Base-by-base conservation (phyloP, 495 filamentous ascomycete genomes). In the Apodospora peruviana region DNA sequence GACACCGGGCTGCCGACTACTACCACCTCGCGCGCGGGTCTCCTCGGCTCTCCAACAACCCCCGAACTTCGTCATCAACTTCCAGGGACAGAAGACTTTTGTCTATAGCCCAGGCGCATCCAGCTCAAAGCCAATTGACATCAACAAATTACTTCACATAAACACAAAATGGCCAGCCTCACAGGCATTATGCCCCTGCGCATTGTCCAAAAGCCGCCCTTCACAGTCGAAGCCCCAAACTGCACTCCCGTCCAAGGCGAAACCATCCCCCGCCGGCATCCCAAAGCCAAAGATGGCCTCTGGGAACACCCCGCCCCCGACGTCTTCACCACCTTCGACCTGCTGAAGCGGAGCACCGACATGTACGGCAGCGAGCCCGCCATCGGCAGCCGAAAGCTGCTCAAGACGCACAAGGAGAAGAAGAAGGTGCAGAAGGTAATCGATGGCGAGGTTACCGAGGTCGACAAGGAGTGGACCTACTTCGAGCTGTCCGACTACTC, bases 401-500 rank as follows among this genome's bases (percentile, higher is more conserved):
- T 86, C 57, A 61, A 74, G 55, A 77, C 66, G 5, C 82, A 85
- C 56, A 68, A 69, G 51, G 81, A 85, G 66, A 76, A 61, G 9
- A 86, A 83, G 66, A 82, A 82, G 65, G 66, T 84, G n/a, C 76
- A 79, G 65, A 85, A 85, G 68, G 62, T 79, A n/a, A 66, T 85
- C 35, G 79, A 85, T 54, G 83, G 83, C 48, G 65, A 81, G 63
- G 70, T 77, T 60, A 62, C 64, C 37, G 70, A 81, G 64, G 75
- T 82, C 3, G 79, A 85, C 32, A 85, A 85, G 68, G 72, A 82
- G 52, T 86, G 83, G 83, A 77, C 72, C 4, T 85, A 77, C 64
- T 85, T 79, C 53, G 83, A 85, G 69, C 68, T 86, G 29, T 76
- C 75, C 43, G 65, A 67, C 12, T 86, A 81, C 68, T 59, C 65